Conservation (phyloP, 2,329 filamentous ascomycete species). For the Mariannaea elegans region DNA sequence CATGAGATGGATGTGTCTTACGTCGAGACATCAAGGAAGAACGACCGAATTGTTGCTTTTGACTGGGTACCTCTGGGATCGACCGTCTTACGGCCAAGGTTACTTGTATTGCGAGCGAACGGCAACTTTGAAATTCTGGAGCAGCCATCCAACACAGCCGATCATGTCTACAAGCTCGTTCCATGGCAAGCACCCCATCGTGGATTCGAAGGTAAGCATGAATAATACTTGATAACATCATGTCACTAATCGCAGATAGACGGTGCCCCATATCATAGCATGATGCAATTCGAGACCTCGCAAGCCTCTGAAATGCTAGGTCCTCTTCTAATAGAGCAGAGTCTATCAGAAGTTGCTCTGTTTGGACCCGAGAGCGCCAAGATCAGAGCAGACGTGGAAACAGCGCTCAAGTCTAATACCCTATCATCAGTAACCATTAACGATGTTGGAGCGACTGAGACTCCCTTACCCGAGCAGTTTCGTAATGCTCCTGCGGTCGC, state of each 20-base stretch:
- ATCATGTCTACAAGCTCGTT: constrained; percentile 67
- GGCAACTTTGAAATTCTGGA: constrained; percentile 70
- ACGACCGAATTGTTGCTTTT: constrained; percentile 72
- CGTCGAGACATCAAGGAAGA: constrained; percentile 59
- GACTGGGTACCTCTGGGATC: constrained; percentile 72
- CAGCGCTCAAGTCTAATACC: constrained; percentile 48
- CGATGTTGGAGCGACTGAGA: constrained; percentile 47
- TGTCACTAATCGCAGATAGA: constrained; percentile 48
- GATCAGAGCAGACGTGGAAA: constrained; percentile 53
- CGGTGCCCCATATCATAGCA: constrained; percentile 59
- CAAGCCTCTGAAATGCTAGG: constrained; percentile 63
- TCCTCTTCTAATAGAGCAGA: constrained; percentile 62
- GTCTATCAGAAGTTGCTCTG: constrained; percentile 62
- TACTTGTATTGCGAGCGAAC: constrained; percentile 67
- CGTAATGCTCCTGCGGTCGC: constrained; percentile 53
- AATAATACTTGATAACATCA: not conserved
- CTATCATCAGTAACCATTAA: constrained; percentile 46
- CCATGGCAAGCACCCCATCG: constrained; percentile 69
- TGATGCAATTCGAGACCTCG: constrained; percentile 67
- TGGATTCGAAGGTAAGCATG: constrained; percentile 60
- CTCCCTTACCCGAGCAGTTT: constrained; percentile 53
- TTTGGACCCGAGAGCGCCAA: constrained; percentile 63
- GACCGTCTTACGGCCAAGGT: constrained; percentile 63
- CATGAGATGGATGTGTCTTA: constrained; percentile 70
- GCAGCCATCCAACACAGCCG: constrained; percentile 65